phyloP scores from a whole-genome alignment of 331 rosid species.

The Quercus tomentella region DNA sequence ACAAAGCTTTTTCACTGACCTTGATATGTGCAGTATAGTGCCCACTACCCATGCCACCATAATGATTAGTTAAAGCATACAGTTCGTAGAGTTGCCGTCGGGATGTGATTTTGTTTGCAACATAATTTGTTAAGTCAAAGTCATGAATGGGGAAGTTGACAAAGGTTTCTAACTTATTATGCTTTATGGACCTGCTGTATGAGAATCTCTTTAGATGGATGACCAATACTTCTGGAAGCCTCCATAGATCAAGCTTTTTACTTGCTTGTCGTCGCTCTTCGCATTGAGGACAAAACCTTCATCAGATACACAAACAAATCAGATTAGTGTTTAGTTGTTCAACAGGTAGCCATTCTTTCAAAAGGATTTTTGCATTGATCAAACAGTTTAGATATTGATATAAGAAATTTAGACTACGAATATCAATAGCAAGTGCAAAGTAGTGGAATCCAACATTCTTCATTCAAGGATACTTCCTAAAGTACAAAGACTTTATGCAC shows the following conservation, averaged over 20 bases:
- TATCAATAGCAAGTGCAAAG: slow-evolving; percentile 6
- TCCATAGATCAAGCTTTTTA: slow-evolving; percentile 97
- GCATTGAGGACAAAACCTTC: slow-evolving; percentile 91
- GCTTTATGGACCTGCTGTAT: slow-evolving; percentile 98
- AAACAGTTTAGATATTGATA: neutral
- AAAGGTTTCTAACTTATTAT: slow-evolving; percentile 79
- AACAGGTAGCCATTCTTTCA: neutral
- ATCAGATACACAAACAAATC: slow-evolving; percentile 23
- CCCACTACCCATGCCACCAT: slow-evolving; percentile 98
- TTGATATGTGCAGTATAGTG: slow-evolving; percentile 97
- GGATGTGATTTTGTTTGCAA: slow-evolving; percentile 82
- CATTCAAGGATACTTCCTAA: neutral
- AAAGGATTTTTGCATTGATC: neutral
- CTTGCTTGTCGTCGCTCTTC: slow-evolving; percentile 95
- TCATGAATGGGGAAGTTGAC: slow-evolving; percentile 92
- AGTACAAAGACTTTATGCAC: neutral
- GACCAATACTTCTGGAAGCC: slow-evolving; percentile 95
- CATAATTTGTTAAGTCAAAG: slow-evolving; percentile 81
- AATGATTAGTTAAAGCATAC: slow-evolving; percentile 89
- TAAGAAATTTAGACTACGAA: neutral
- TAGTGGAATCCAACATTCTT: neutral
- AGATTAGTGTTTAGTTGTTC: slow-evolving; percentile 10
- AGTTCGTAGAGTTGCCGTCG: slow-evolving; percentile 77
- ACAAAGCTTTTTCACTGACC: slow-evolving; percentile 38
- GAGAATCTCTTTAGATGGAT: slow-evolving; percentile 96